A percentile compares a stretch with the other conserved stretches of the same genome.
phyloP scores from a whole-genome alignment of 2,329 filamentous ascomycete genomes.

The Penicillium corylophilum region DNA sequence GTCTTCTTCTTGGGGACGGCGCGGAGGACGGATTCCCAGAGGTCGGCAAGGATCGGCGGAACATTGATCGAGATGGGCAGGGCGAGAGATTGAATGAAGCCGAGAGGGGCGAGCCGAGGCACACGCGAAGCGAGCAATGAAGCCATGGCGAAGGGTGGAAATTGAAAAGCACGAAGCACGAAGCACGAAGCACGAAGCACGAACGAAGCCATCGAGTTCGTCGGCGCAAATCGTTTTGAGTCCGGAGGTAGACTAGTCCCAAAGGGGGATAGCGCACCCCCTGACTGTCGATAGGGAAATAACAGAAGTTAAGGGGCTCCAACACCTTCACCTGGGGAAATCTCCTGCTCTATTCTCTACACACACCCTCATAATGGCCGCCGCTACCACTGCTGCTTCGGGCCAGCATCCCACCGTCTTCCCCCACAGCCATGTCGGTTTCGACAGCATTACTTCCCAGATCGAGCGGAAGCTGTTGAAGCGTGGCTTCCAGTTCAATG shows the following conservation, averaged over 20 bases:
- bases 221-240: slow-evolving; percentile 8
- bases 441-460: slow-evolving; percentile 99
- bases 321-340: slow-evolving; percentile 16
- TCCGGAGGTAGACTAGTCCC: slow-evolving; percentile 33
- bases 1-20: slow-evolving; percentile 99
- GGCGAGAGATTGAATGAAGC: slow-evolving; percentile 39
- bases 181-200: slow-evolving; percentile 5
- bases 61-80: slow-evolving; percentile 60
- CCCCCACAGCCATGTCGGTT: slow-evolving; percentile 98
- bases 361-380: slow-evolving; percentile 57
- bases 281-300: slow-evolving; percentile 34
- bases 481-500: slow-evolving; percentile 99
- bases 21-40: slow-evolving; percentile 89
- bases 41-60: slow-evolving; percentile 69
- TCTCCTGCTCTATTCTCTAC: slow-evolving; percentile 15
- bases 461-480: slow-evolving; percentile 99
- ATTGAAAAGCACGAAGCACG: background rate
- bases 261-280: slow-evolving; percentile 35
- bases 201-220: slow-evolving; percentile 1
- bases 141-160: slow-evolving; percentile 24
- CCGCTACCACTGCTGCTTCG: slow-evolving; percentile 59
- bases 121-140: slow-evolving; percentile 23
- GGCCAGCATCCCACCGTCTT: slow-evolving; percentile 58
- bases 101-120: slow-evolving; percentile 17
- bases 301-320: slow-evolving; percentile 21